phyloP scores from a whole-genome alignment of 2,329 filamentous ascomycete genomes.

The Amesomyces nigricolor region DNA sequence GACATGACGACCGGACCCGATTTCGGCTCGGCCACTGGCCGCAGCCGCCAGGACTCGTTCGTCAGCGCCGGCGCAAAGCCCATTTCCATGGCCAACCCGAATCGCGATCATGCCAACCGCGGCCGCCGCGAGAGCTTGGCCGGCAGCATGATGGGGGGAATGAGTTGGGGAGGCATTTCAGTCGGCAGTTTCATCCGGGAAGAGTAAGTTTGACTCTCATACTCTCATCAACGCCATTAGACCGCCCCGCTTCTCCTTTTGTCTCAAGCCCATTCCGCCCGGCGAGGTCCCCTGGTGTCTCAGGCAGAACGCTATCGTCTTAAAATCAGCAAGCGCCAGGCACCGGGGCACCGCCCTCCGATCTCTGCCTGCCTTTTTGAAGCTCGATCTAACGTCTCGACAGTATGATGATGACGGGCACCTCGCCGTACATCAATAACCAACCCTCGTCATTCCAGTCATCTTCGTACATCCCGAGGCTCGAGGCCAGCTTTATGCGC shows the following conservation, averaged over 20 bases:
- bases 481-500: slow-evolving; percentile 96
- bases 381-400: slow-evolving; percentile 1
- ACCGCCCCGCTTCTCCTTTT: slow-evolving; percentile 5
- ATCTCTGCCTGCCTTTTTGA: background rate
- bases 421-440: slow-evolving; percentile 77
- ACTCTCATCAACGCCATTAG: slow-evolving; percentile 7
- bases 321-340: background rate
- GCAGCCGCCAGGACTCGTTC: slow-evolving; percentile 59
- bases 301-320: background rate
- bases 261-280: slow-evolving; percentile 3
- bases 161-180: slow-evolving; percentile 96
- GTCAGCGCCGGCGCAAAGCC: slow-evolving; percentile 60
- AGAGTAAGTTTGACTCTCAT: slow-evolving; percentile 63
- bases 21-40: slow-evolving; percentile 54
- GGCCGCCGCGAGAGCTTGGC: slow-evolving; percentile 57
- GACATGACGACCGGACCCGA: slow-evolving; percentile 55
- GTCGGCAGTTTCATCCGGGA: slow-evolving; percentile 96
- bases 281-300: background rate
- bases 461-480: slow-evolving; percentile 90
- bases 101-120: slow-evolving; percentile 53
- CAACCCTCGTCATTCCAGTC: slow-evolving; percentile 96
- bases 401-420: slow-evolving; percentile 93
- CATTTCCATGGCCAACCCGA: slow-evolving; percentile 61
- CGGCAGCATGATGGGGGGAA: slow-evolving; percentile 67
- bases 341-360: too few relatives aligned